Conservation (phyloP, 371 early-diverging fungal genomes). For the Smittium mucronatum region DNA sequence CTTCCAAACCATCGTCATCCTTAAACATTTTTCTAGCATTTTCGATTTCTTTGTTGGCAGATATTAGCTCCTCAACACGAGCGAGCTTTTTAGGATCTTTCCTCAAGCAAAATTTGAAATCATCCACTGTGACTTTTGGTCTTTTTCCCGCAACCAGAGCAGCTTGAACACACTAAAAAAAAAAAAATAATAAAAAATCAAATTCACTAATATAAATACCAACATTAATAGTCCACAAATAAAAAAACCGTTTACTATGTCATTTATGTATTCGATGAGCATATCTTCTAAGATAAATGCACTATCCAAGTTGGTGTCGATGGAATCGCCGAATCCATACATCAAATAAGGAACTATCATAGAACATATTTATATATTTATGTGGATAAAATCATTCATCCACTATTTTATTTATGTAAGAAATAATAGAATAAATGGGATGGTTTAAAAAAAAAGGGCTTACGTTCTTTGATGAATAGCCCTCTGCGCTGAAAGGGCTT, state of each 20-base stretch:
- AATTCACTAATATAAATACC: background rate
- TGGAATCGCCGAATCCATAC: slow-evolving; percentile 96
- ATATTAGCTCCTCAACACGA: slow-evolving; percentile 88
- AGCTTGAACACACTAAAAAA: slow-evolving; percentile 51
- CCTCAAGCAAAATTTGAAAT: slow-evolving; percentile 82
- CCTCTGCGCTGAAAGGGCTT: background rate
- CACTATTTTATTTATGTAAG: too few relatives aligned
- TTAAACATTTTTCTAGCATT: slow-evolving; percentile 58
- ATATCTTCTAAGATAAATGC: slow-evolving; percentile 89
- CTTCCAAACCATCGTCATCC: slow-evolving; percentile 4
- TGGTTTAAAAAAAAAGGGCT: background rate
- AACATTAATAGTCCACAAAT: background rate
- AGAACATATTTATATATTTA: background rate
- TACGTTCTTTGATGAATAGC: slow-evolving; percentile 7
- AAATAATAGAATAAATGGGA: background rate
- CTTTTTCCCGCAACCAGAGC: slow-evolving; percentile 44
- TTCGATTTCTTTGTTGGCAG: slow-evolving; percentile 89
- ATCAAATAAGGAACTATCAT: slow-evolving; percentile 57
- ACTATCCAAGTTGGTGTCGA: slow-evolving; percentile 83
- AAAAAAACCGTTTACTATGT: slow-evolving; percentile 40
- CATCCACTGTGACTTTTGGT: slow-evolving; percentile 79
- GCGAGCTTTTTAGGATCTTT: slow-evolving; percentile 93
- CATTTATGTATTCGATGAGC: slow-evolving; percentile 79
- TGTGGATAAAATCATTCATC: background rate
- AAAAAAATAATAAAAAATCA: slow-evolving; percentile 9